Evolutionary conservation across 108 stramenopile genomes (phyloP).

Genomic region (Cyclostephanos invisitatus): DNA sequence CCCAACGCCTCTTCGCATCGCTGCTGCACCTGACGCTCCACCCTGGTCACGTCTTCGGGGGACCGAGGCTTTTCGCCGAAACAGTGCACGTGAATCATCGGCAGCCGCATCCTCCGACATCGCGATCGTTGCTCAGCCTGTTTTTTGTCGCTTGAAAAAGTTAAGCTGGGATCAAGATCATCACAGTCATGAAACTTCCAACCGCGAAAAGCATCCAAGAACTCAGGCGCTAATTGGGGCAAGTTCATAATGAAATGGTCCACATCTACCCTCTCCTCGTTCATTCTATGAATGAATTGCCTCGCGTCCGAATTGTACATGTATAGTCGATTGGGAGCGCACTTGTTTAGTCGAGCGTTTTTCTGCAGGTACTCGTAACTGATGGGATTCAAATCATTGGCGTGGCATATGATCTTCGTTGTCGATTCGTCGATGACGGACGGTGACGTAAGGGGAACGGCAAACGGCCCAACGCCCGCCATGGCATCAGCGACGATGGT

Average conservation of each 20-base stretch:
- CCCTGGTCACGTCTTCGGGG: conserved; percentile 34
- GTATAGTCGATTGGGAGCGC: conserved; percentile 48
- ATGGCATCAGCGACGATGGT: conserved; percentile 89
- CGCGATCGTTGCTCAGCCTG: background rate
- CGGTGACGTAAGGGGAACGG: conserved; percentile 83
- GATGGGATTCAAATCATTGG: conserved; percentile 90
- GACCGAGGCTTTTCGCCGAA: conserved; percentile 65
- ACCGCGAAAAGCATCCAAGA: conserved; percentile 93
- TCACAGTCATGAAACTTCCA: conserved; percentile 37
- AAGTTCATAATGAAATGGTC: conserved; percentile 97
- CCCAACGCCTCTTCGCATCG: conserved; percentile 73
- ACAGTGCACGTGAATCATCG: conserved; percentile 83
- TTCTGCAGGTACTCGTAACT: conserved; percentile 76
- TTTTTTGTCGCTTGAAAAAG: background rate
- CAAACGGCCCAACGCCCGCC: conserved; percentile 98
- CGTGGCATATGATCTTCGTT: conserved; percentile 50
- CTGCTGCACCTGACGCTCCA: conserved; percentile 46
- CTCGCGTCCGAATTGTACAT: conserved; percentile 92
- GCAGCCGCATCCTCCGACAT: conserved; percentile 16
- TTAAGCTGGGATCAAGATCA: background rate
- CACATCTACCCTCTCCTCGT: conserved; percentile 45
- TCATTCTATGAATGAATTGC: conserved; percentile 75
- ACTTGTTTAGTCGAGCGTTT: conserved; percentile 86
- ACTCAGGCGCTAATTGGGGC: conserved; percentile 90
- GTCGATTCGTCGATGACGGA: conserved; percentile 13